phyloP scores from a whole-genome alignment of 768 basidiomycete genomes.

The Tylopilus plumbeoviolaceoides region DNA sequence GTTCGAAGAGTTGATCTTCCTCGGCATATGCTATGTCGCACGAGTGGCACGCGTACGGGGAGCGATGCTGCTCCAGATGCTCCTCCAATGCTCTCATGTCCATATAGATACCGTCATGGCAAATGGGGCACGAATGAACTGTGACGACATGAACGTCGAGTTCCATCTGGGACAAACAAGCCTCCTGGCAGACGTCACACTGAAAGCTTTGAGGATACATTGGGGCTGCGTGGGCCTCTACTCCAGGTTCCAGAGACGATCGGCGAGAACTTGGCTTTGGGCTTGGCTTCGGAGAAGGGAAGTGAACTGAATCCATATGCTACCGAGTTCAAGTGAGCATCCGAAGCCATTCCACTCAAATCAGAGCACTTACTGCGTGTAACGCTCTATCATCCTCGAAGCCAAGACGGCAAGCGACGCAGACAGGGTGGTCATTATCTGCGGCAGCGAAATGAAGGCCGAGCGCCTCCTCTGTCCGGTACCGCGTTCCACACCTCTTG shows the following conservation, averaged over 20 bases:
- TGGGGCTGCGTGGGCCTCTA: slow-evolving; percentile 1
- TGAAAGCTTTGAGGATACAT: slow-evolving; percentile 4
- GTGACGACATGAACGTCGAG: slow-evolving; percentile 30
- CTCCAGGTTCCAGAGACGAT: slow-evolving; percentile 7
- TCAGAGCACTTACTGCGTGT: slow-evolving; percentile 23
- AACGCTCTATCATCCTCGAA: slow-evolving; percentile 34
- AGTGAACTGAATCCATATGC: slow-evolving; percentile 17
- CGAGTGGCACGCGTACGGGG: slow-evolving; percentile 21
- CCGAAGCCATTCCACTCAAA: slow-evolving; percentile 1
- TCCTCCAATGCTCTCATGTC: slow-evolving; percentile 22
- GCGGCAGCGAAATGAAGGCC: slow-evolving; percentile 36
- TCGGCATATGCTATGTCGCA: slow-evolving; percentile 25
- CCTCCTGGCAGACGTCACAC: slow-evolving; percentile 25
- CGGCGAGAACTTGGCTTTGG: slow-evolving; percentile 10
- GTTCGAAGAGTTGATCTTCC: slow-evolving; percentile 36
- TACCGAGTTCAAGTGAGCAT: slow-evolving; percentile 12
- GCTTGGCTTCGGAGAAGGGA: slow-evolving; percentile 12
- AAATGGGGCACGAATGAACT: slow-evolving; percentile 31
- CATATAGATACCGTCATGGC: slow-evolving; percentile 30
- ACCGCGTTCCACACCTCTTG: slow-evolving; percentile 30
- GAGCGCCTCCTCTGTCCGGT: slow-evolving; percentile 34
- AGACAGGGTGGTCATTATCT: slow-evolving; percentile 35
- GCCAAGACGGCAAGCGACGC: slow-evolving; percentile 30
- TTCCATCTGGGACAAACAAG: slow-evolving; percentile 19
- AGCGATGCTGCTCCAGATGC: slow-evolving; percentile 30